Evolutionary conservation across 345 rosid genomes (phyloP).

Genomic region (Xanthoceras sorbifolium): DNA sequence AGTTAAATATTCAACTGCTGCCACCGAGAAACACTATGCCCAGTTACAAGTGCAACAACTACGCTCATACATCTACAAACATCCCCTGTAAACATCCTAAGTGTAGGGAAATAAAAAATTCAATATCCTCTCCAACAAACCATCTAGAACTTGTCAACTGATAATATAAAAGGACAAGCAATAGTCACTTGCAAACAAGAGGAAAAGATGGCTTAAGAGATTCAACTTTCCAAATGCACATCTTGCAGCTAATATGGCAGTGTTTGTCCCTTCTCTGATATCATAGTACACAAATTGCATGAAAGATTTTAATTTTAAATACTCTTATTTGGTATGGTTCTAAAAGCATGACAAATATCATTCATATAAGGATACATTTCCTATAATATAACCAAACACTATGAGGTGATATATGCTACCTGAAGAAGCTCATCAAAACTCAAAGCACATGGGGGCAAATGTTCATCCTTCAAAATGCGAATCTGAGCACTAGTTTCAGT

Average conservation of each 20-base stretch:
- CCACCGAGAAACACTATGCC: neutral
- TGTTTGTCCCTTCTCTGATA: neutral
- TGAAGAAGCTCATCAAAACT: constrained; percentile 67
- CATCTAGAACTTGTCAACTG: neutral
- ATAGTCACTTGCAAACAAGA: neutral
- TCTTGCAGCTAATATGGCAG: neutral
- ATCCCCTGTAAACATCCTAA: neutral
- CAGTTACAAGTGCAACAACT: neutral
- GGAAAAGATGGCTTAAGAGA: neutral
- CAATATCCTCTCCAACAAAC: neutral
- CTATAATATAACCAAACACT: constrained; percentile 1
- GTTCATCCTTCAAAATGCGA: constrained; percentile 57
- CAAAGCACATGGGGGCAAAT: constrained; percentile 57
- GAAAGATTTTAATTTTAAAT: neutral
- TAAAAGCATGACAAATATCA: neutral
- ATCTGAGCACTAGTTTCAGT: constrained; percentile 58
- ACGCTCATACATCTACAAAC: neutral
- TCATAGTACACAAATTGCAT: neutral
- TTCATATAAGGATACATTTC: neutral
- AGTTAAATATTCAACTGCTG: neutral
- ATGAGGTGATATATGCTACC: constrained; percentile 32
- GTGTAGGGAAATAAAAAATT: neutral
- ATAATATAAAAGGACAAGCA: neutral
- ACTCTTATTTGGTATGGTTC: neutral
- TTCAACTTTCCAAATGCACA: neutral